Conservation (phyloP, 331 rosid genomes). For the Acacia concinna region DNA sequence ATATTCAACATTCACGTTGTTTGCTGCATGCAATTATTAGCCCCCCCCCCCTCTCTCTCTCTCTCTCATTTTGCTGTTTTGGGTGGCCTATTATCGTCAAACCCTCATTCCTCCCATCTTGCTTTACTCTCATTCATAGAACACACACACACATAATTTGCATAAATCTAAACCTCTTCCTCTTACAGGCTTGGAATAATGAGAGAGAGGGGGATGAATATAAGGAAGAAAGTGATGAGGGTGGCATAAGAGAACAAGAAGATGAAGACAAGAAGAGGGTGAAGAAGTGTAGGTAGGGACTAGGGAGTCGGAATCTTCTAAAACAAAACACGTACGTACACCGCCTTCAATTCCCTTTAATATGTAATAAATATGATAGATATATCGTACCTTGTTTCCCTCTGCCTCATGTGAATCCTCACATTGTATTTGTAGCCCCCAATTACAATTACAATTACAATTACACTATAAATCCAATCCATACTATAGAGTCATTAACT, state of each 20-base stretch:
- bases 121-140: slow-evolving; percentile 35
- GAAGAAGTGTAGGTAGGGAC: not conserved
- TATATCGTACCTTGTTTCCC: too few species aligned
- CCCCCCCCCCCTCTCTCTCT: too few species aligned
- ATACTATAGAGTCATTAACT: too few species aligned
- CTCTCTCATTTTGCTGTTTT: slow-evolving; percentile 27
- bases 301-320: slow-evolving; percentile 48
- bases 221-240: slow-evolving; percentile 12
- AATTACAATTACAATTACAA: too few species aligned
- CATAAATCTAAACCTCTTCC: not conserved
- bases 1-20: slow-evolving; percentile 29
- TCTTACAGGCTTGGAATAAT: not conserved
- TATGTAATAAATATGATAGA: too few species aligned
- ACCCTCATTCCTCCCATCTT: slow-evolving; percentile 30
- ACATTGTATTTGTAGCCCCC: too few species aligned
- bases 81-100: not conserved
- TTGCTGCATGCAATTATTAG: slow-evolving; percentile 40
- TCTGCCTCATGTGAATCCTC: not conserved
- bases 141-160: not conserved
- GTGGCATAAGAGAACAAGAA: slow-evolving; percentile 37
- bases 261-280: slow-evolving; percentile 32
- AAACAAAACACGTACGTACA: too few species aligned
- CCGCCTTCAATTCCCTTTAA: too few species aligned
- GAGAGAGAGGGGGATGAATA: slow-evolving; percentile 37
- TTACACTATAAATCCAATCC: too few species aligned